A percentile compares a stretch with the other conserved stretches of the same genome.
Evolutionary conservation across 192 early-diverging fungal species (phyloP).

Genomic region (Chytriomyces confervae): DNA sequence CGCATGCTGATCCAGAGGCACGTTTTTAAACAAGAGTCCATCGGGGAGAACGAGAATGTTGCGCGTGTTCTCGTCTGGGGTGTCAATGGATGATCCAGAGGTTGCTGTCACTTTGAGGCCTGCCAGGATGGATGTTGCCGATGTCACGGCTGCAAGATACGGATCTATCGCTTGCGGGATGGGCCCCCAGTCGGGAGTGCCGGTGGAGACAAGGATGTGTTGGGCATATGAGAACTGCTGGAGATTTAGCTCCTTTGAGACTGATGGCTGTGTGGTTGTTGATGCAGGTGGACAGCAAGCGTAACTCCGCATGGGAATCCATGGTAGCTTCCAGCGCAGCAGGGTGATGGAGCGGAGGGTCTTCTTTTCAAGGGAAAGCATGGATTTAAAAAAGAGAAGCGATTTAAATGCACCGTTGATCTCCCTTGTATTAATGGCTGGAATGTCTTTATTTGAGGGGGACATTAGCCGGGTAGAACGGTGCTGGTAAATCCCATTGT

Average conservation of each 20-base stretch:
- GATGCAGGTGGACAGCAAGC: no score
- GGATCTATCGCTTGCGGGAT: background rate
- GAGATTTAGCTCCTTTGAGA: background rate
- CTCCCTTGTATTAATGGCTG: no score
- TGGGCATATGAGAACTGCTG: background rate
- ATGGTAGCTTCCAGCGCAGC: no score
- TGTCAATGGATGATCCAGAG: background rate
- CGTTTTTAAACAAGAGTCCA: conserved; percentile 2
- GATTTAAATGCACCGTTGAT: no score
- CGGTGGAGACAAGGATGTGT: background rate
- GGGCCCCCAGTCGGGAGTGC: background rate
- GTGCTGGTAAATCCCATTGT: no score
- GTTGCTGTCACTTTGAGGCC: conserved; percentile 25
- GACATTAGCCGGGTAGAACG: no score
- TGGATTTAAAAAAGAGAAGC: no score
- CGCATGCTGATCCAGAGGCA: background rate
- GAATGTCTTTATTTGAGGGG: no score
- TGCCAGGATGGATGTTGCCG: background rate
- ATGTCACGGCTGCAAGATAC: background rate
- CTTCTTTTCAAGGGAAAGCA: no score
- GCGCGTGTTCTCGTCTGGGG: background rate
- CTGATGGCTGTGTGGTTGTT: no score
- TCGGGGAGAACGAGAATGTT: conserved; percentile 27
- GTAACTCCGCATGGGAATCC: no score
- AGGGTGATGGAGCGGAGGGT: no score